Percentiles rank a stretch among this genome's conserved stretches.
These are phyloP conservation scores for Alternaria postmessia DNA, from an alignment of 2,329 filamentous ascomycete species.

Conservation along the genomic window DNA sequence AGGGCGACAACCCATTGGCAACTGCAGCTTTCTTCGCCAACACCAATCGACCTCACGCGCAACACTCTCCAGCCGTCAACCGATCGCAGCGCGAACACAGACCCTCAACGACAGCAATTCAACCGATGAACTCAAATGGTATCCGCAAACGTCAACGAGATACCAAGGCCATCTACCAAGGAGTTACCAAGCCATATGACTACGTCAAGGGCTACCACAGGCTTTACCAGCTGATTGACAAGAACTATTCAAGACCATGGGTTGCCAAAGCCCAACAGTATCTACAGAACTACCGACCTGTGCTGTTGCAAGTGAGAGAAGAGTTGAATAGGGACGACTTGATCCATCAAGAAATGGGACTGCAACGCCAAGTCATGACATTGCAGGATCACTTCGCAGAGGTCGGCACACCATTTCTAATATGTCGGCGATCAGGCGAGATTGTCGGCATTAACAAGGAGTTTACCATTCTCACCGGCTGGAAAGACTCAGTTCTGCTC, in stretches of 20 bases:
- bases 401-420: slow-evolving; percentile 87
- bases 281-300: slow-evolving; percentile 87
- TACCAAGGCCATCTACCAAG: slow-evolving; percentile 85
- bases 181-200: slow-evolving; percentile 87
- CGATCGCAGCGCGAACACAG: slow-evolving; percentile 39
- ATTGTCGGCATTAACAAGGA: slow-evolving; percentile 96
- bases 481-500: slow-evolving; percentile 87
- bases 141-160: slow-evolving; percentile 67
- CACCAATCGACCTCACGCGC: slow-evolving; percentile 39
- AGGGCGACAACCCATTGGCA: slow-evolving; percentile 52
- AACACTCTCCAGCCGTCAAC: slow-evolving; percentile 39
- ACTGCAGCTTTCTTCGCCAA: slow-evolving; percentile 47
- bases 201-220: slow-evolving; percentile 92
- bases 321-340: slow-evolving; percentile 89
- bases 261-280: slow-evolving; percentile 85
- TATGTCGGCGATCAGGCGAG: slow-evolving; percentile 90
- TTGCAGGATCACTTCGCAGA: slow-evolving; percentile 91
- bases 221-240: slow-evolving; percentile 80
- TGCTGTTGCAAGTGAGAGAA: slow-evolving; percentile 89
- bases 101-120: slow-evolving; percentile 40
- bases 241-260: slow-evolving; percentile 79
- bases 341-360: slow-evolving; percentile 97
- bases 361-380: slow-evolving; percentile 90
- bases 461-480: slow-evolving; percentile 93
- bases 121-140: slow-evolving; percentile 43